phyloP scores from a whole-genome alignment of 2,329 filamentous ascomycete species.

The Phialocephala subalpina region DNA sequence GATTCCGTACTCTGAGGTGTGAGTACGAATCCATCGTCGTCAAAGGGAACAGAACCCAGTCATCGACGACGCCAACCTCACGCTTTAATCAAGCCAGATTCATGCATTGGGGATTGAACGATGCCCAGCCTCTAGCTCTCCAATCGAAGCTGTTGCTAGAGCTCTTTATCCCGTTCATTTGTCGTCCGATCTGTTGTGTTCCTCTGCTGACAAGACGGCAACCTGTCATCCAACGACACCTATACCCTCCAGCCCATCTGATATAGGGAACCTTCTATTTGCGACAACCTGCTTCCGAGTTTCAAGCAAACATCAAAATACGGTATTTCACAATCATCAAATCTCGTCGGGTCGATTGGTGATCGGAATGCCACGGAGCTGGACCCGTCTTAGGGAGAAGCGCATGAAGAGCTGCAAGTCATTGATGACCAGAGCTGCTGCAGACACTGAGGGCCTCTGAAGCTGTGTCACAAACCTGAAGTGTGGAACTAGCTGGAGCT shows the following conservation, averaged over 20 bases:
- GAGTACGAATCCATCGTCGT: slow-evolving; percentile 14
- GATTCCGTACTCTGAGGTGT: slow-evolving; percentile 1
- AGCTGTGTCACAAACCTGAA: slow-evolving; percentile 5
- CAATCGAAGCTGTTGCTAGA: background rate
- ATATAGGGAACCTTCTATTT: slow-evolving; percentile 9
- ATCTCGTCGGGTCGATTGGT: slow-evolving; percentile 21
- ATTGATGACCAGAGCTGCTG: slow-evolving; percentile 7
- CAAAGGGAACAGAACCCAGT: slow-evolving; percentile 14
- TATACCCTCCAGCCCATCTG: slow-evolving; percentile 13
- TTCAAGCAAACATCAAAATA: slow-evolving; percentile 14
- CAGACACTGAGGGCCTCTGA: background rate
- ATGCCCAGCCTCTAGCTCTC: slow-evolving; percentile 1
- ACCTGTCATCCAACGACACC: slow-evolving; percentile 10
- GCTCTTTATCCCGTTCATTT: background rate
- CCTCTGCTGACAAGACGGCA: slow-evolving; percentile 8
- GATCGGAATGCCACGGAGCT: slow-evolving; percentile 24
- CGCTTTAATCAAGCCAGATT: slow-evolving; percentile 23
- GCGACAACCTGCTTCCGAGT: slow-evolving; percentile 16
- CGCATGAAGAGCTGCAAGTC: slow-evolving; percentile 21
- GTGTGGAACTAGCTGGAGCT: background rate
- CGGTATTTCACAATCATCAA: slow-evolving; percentile 20
- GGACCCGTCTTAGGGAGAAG: slow-evolving; percentile 10
- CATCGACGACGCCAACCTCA: slow-evolving; percentile 21
- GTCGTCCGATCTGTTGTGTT: slow-evolving; percentile 10
- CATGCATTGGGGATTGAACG: slow-evolving; percentile 31